Conservation (phyloP, 73 alveolate species). For the Uronychia setigera region DNA sequence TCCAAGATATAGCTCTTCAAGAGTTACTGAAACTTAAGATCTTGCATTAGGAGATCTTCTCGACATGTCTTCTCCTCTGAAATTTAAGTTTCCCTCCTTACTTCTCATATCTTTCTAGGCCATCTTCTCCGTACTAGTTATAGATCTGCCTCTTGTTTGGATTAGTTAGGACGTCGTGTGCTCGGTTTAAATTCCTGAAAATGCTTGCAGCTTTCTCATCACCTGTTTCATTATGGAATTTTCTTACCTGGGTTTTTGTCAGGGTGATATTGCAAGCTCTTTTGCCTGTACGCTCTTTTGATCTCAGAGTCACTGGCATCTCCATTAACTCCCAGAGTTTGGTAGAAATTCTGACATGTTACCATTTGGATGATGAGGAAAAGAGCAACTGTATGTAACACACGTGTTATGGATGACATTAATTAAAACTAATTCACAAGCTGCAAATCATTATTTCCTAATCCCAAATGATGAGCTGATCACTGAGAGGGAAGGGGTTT, state of each 20-base stretch:
- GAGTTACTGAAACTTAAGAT: slow-evolving; percentile 82
- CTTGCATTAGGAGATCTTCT: slow-evolving; percentile 92
- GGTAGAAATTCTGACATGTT: slow-evolving; percentile 67
- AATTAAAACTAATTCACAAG: no score
- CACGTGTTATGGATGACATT: background rate
- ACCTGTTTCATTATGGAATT: slow-evolving; percentile 54
- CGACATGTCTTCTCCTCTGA: slow-evolving; percentile 68
- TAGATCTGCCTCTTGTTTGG: slow-evolving; percentile 87
- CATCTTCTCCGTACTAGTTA: slow-evolving; percentile 96
- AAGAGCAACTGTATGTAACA: background rate
- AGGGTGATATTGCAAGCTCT: slow-evolving; percentile 83
- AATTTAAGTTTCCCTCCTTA: background rate
- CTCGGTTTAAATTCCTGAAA: slow-evolving; percentile 82
- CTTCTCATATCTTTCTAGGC: slow-evolving; percentile 63
- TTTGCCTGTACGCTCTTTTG: slow-evolving; percentile 78
- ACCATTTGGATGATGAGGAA: no score
- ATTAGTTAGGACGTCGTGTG: slow-evolving; percentile 91
- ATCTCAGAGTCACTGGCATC: slow-evolving; percentile 69
- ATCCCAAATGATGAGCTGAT: no score
- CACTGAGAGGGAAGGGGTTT: no score
- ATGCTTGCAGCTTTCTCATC: slow-evolving; percentile 80
- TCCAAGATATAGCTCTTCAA: slow-evolving; percentile 95
- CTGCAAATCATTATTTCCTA: no score
- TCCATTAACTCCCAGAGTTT: slow-evolving; percentile 48
- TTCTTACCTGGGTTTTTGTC: slow-evolving; percentile 74